Conservation (phyloP, 164 flowering plant species). For the Umbellularia californica region DNA sequence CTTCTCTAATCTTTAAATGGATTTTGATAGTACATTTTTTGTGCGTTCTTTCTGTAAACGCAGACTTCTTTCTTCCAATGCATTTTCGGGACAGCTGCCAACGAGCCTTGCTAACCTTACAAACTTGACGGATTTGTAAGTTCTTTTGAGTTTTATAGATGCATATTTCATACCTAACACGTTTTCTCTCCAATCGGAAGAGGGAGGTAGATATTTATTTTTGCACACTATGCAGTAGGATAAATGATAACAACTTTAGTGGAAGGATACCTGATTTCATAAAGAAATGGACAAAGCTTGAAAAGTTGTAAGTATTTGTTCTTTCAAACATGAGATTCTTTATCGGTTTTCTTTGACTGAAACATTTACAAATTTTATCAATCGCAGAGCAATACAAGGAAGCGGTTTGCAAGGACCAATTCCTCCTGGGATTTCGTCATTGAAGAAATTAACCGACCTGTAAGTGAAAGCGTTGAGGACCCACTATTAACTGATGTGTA, state of each 20-base stretch:
- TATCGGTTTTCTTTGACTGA: neutral
- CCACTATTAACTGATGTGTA: too few species aligned
- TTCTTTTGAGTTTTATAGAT: neutral
- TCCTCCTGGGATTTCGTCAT: conserved; percentile 55
- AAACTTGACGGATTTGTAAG: conserved; percentile 20
- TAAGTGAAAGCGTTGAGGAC: too few species aligned
- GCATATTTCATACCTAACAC: neutral
- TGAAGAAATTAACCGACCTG: too few species aligned
- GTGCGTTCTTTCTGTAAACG: neutral
- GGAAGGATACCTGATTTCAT: conserved; percentile 36
- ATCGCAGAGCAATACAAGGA: conserved; percentile 52
- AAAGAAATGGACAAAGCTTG: conserved; percentile 22
- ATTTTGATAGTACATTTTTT: too few species aligned
- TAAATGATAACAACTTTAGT: conserved; percentile 34
- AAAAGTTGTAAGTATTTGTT: conserved; percentile 24
- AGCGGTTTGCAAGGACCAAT: conserved; percentile 69
- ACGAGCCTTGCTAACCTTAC: conserved; percentile 12
- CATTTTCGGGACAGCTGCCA: conserved; percentile 28
- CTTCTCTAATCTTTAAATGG: too few species aligned
- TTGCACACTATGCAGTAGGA: conserved; percentile 20
- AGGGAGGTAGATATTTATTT: neutral
- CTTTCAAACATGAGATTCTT: neutral
- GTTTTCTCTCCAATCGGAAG: neutral
- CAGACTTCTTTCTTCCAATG: conserved; percentile 25
- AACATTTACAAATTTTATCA: neutral